Evolutionary conservation across 2,329 filamentous ascomycete species (phyloP).

Genomic region (Pestalotiopsis sp.): DNA sequence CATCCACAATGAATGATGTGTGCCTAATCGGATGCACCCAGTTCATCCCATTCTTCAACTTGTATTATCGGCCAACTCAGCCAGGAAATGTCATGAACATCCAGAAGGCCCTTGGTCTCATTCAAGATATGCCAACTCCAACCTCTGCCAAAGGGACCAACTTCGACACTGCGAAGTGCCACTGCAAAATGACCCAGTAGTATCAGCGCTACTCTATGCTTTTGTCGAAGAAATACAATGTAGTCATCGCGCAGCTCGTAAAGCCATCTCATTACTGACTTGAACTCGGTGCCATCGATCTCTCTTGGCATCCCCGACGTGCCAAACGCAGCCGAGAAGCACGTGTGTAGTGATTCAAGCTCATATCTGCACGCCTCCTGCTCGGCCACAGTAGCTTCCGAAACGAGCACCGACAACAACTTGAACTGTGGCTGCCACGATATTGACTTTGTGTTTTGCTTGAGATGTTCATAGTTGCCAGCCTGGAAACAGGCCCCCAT

Average conservation of each 20-base stretch:
- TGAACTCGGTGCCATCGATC: background rate
- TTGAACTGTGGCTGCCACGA: background rate
- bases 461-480: background rate
- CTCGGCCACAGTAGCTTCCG: background rate
- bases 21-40: background rate
- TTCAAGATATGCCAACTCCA: slow-evolving; percentile 13
- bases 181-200: slow-evolving; percentile 7
- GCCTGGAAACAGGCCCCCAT: background rate
- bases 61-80: background rate
- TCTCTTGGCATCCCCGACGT: background rate
- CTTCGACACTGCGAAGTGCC: slow-evolving; percentile 10
- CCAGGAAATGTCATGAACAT: background rate
- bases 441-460: background rate
- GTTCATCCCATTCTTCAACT: background rate
- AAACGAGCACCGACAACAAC: background rate
- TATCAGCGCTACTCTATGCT: background rate
- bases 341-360: background rate
- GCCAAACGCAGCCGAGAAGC: background rate
- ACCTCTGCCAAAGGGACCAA: slow-evolving; percentile 13
- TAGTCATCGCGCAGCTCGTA: slow-evolving; percentile 11
- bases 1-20: no score
- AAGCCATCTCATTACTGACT: slow-evolving; percentile 13
- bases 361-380: background rate
- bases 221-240: background rate
- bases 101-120: slow-evolving; percentile 1